Base-by-base conservation (phyloP, 1,284 basidiomycete species). In the Afroboletus lepidellus region DNA sequence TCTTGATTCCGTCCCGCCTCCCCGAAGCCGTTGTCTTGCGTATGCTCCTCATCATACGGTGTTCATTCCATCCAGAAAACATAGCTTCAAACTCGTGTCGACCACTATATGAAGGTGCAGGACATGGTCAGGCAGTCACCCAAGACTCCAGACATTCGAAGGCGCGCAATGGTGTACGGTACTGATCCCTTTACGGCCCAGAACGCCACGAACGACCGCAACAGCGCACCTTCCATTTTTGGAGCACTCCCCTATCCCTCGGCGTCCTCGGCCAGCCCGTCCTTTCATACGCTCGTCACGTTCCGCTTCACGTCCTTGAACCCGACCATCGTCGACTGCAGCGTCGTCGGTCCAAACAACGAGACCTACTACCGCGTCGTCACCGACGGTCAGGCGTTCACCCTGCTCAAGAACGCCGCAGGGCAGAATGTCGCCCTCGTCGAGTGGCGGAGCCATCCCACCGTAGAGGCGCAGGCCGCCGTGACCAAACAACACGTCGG, bases 201-300 rank as follows among this genome's bases (percentile, higher is more conserved):
- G 37, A 53, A 56, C 21, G 51, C 56, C 25, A 48, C 63, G 12
- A 53, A 33, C 13, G 39, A 51, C 16, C 12, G 11, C 15, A 45
- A 41, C n/a, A 20, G 18, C 11, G 57, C 74, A 13, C 77, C 80
- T 44, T 83, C 83, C 34, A 67, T 83, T 45, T 80, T 78, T 57
- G 82, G 82, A 16, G 82, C 83, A 1, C 75, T 84, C n/a, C 83
- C 83, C 15, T 81, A 81, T 53, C 74, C 77, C 0, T 29, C 65
- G 4, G 38, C 60, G 5, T 52, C 53, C 13, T 51, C 58, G 30
- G 54, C 46, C 44, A 57, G 60, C 23, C 61, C 70, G 29, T 63
- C 70, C 1, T 63, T 71, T 48, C 64, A 71, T 21, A 68, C 72
- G 47, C 68, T 74, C 52, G 61, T 73, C 60, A 75, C 74, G 8